A percentile compares a stretch with the other conserved stretches of the same genome.
phyloP scores from a whole-genome alignment of 1,284 basidiomycete genomes.

The Crucibulum cyathiforme region DNA sequence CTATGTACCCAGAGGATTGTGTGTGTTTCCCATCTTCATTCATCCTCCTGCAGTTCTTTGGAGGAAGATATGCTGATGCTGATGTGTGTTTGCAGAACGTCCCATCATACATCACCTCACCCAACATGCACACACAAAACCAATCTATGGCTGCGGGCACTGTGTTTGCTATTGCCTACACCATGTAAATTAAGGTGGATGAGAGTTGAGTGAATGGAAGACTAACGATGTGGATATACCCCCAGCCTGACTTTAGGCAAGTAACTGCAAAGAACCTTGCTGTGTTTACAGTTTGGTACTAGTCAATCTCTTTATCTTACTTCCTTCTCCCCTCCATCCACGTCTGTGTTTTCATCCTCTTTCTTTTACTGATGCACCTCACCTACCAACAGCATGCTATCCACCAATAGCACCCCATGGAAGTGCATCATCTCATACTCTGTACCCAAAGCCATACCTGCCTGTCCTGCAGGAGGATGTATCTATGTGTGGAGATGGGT shows the following conservation, averaged over 20 bases:
- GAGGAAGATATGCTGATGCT: no score
- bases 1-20: conserved; percentile 40
- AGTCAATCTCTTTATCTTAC: conserved; percentile 26
- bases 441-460: conserved; percentile 49
- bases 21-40: no score
- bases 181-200: conserved; percentile 14
- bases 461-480: conserved; percentile 51
- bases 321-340: not conserved
- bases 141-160: conserved; percentile 52
- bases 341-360: not conserved
- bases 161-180: conserved; percentile 51
- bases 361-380: not conserved
- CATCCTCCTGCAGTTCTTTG: no score
- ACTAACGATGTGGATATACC: not conserved
- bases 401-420: conserved; percentile 50
- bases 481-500: conserved; percentile 56
- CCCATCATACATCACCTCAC: no score
- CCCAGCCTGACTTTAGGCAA: conserved; percentile 36
- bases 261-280: conserved; percentile 47
- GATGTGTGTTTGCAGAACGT: no score
- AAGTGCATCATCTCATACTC: conserved; percentile 49
- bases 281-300: conserved; percentile 43
- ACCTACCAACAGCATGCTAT: conserved; percentile 32
- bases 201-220: not conserved
- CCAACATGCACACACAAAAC: conserved; percentile 45